Conservation (phyloP, 208 protist genomes). For the Leptomonas seymouri region DNA sequence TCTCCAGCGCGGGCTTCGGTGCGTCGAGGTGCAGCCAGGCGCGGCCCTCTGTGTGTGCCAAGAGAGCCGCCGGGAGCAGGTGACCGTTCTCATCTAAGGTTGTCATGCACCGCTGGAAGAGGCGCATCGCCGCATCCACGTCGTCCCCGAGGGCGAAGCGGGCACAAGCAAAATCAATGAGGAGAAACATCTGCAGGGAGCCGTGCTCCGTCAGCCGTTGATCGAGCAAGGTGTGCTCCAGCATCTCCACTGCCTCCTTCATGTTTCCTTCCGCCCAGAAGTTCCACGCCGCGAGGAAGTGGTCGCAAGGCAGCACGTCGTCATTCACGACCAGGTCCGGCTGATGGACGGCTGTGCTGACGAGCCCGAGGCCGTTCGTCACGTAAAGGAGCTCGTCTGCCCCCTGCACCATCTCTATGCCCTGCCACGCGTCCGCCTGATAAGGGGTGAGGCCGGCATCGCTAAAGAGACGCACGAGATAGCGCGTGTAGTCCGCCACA, state of each 20-base stretch:
- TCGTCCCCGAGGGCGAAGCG: slow-evolving; percentile 35
- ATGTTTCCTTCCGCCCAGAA: slow-evolving; percentile 25
- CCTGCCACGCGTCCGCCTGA: slow-evolving; percentile 15
- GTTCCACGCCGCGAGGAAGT: slow-evolving; percentile 19
- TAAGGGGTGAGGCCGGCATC: slow-evolving; percentile 17
- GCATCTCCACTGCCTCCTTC: slow-evolving; percentile 34
- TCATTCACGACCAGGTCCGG: slow-evolving; percentile 10
- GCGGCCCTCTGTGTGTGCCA: slow-evolving; percentile 31
- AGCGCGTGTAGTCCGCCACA: slow-evolving; percentile 15
- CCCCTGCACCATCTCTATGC: slow-evolving; percentile 45
- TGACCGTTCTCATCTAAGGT: slow-evolving; percentile 16
- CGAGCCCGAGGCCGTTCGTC: slow-evolving; percentile 53
- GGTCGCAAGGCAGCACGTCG: slow-evolving; percentile 3
- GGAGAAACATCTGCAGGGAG: slow-evolving; percentile 24
- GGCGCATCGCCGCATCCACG: slow-evolving; percentile 23
- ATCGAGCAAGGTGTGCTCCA: slow-evolving; percentile 40
- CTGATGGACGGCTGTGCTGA: slow-evolving; percentile 28
- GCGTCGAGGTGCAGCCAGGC: slow-evolving; percentile 31
- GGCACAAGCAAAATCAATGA: slow-evolving; percentile 21
- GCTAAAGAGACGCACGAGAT: slow-evolving; percentile 16
- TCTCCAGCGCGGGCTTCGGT: slow-evolving; percentile 34
- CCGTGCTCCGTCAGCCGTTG: slow-evolving; percentile 13
- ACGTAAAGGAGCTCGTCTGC: slow-evolving; percentile 54
- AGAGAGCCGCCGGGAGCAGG: slow-evolving; percentile 2
- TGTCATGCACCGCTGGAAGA: slow-evolving; percentile 31